phyloP scores from a whole-genome alignment of 345 rosid genomes.

The Salix udensis region DNA sequence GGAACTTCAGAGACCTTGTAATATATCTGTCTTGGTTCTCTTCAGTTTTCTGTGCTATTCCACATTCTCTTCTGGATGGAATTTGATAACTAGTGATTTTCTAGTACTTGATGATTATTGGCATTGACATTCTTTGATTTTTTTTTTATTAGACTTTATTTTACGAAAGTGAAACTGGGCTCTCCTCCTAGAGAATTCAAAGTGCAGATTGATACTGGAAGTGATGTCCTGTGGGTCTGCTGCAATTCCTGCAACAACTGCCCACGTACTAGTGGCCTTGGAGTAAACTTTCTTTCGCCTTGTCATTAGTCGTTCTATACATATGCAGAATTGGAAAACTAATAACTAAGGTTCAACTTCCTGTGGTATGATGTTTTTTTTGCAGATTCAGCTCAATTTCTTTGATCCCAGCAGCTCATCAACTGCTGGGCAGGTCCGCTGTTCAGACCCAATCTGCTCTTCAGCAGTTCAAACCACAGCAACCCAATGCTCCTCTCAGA shows the following conservation, averaged over 20 bases:
- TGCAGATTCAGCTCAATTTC: conserved; percentile 73
- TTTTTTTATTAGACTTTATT: conserved; percentile 66
- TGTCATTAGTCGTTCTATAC: not conserved
- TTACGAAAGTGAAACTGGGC: conserved; percentile 88
- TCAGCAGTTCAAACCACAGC: conserved; percentile 54
- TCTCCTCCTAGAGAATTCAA: conserved; percentile 94
- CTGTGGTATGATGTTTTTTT: conserved; percentile 7
- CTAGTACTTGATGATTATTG: not conserved
- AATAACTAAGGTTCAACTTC: conserved; percentile 16
- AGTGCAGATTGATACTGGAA: conserved; percentile 98
- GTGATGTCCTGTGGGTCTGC: conserved; percentile 87
- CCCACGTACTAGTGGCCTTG: conserved; percentile 84
- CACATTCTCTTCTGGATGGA: not conserved
- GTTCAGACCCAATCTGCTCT: conserved; percentile 40
- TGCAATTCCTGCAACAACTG: conserved; percentile 79
- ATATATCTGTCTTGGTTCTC: conserved; percentile 15
- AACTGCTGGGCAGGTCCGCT: conserved; percentile 53
- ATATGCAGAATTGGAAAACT: not conserved
- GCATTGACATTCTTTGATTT: conserved; percentile 12
- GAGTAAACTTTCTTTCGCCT: conserved; percentile 44
- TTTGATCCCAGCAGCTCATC: conserved; percentile 69
- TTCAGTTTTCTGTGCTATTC: conserved; percentile 9
- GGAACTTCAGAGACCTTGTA: conserved; percentile 27
- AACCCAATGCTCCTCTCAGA: conserved; percentile 57
- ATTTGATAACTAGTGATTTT: not conserved